Evolutionary conservation across 1,139 yeast species (phyloP).

Genomic region (Suhomyces choctaworum): DNA sequence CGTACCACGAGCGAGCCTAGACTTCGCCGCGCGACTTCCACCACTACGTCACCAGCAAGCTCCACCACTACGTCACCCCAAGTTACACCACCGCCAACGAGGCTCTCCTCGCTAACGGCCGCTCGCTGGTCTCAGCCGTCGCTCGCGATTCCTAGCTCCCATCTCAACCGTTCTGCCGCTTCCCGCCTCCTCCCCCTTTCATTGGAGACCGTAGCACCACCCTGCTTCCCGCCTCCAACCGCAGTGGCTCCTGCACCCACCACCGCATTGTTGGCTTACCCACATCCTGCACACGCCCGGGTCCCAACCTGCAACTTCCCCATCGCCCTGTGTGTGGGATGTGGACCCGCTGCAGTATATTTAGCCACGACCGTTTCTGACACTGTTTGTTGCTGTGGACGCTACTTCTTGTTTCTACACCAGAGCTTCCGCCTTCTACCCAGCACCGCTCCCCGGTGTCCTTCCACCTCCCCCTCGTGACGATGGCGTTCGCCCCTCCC

Average conservation of each 20-base stretch:
- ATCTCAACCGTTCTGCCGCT: background rate
- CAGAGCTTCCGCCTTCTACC: background rate
- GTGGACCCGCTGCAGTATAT: constrained; percentile 3
- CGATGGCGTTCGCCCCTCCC: background rate
- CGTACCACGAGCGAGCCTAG: too few relatives aligned
- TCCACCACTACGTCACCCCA: too few relatives aligned
- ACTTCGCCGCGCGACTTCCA: too few relatives aligned
- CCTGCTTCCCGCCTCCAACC: too few relatives aligned
- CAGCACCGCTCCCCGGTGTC: background rate
- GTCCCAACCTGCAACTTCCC: constrained; percentile 1
- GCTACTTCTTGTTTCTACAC: background rate
- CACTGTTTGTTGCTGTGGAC: constrained; percentile 1
- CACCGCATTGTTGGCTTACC: too few relatives aligned
- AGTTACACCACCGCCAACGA: too few relatives aligned
- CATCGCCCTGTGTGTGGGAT: background rate
- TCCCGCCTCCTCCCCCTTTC: background rate
- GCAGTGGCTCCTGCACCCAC: constrained; percentile 5
- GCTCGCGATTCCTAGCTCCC: background rate
- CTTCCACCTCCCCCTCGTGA: background rate
- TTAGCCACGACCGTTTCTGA: constrained; percentile 3
- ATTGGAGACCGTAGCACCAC: constrained; percentile 1
- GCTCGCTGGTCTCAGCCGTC: too few relatives aligned
- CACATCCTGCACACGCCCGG: too few relatives aligned
- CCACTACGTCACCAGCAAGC: too few relatives aligned
- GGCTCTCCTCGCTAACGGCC: too few relatives aligned